Percentiles rank a stretch among this genome's conserved stretches.
Conservation (phyloP, 305 asterid species). For the Striga hermonthica region DNA sequence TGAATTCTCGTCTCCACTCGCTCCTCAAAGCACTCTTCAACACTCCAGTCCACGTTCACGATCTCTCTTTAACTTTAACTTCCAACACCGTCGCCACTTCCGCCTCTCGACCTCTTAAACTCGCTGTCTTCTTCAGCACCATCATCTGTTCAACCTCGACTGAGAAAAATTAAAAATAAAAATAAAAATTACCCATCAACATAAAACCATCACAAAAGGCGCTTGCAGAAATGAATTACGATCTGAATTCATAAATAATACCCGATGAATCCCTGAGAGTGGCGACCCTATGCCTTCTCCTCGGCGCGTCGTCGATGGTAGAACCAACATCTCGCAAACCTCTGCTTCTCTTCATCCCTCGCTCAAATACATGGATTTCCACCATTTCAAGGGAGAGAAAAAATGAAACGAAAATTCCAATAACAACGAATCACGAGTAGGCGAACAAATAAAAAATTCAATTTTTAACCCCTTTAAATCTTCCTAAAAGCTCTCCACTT, state of each 20-base stretch:
- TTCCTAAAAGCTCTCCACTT: too few species aligned
- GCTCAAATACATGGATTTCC: constrained; percentile 37
- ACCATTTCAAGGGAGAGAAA: constrained; percentile 34
- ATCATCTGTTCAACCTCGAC: constrained; percentile 37
- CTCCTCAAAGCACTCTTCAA: constrained; percentile 40
- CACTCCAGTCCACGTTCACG: constrained; percentile 43
- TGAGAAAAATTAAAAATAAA: constrained; percentile 25
- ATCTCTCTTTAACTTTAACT: too few species aligned
- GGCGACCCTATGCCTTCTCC: constrained; percentile 44
- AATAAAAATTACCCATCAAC: neutral
- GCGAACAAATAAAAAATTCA: too few species aligned
- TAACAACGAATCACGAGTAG: constrained; percentile 27
- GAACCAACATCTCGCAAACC: constrained; percentile 38
- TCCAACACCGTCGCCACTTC: too few species aligned
- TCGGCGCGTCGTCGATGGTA: constrained; percentile 38
- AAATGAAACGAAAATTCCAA: constrained; percentile 6
- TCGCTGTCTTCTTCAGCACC: constrained; percentile 45
- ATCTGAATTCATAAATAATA: constrained; percentile 27
- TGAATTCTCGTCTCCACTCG: constrained; percentile 36
- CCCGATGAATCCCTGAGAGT: constrained; percentile 48
- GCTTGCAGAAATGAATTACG: neutral
- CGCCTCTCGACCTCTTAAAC: constrained; percentile 50
- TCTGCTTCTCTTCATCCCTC: constrained; percentile 43
- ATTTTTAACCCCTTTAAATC: too few species aligned
- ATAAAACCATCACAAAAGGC: neutral